Conservation (phyloP, 768 basidiomycete species). For the Russula emetica region DNA sequence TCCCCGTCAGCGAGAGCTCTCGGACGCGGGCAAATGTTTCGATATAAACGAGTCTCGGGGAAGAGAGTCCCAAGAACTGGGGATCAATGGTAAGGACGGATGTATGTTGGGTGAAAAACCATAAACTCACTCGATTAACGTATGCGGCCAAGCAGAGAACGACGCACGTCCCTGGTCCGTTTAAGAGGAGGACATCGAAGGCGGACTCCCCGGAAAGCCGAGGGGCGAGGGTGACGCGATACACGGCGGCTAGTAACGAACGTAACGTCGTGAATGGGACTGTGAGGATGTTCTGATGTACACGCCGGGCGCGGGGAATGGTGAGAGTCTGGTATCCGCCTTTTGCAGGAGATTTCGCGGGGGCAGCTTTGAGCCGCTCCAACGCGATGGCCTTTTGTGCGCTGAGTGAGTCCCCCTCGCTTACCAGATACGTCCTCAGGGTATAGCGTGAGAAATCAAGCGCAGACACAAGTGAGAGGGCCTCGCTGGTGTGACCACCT, state of each 20-base stretch:
- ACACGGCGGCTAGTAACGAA: slow-evolving; percentile 60
- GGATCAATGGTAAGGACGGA: slow-evolving; percentile 10
- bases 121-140: slow-evolving; percentile 58
- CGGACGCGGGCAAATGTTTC: slow-evolving; percentile 91
- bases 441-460: slow-evolving; percentile 73
- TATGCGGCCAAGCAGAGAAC: slow-evolving; percentile 67
- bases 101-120: slow-evolving; percentile 2
- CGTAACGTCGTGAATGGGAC: slow-evolving; percentile 59
- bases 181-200: slow-evolving; percentile 78
- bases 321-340: slow-evolving; percentile 48
- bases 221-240: slow-evolving; percentile 55
- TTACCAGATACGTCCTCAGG: slow-evolving; percentile 75
- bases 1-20: slow-evolving; percentile 79
- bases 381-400: slow-evolving; percentile 60
- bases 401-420: slow-evolving; percentile 78
- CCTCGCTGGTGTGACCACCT: slow-evolving; percentile 96
- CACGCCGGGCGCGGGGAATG: slow-evolving; percentile 83
- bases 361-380: slow-evolving; percentile 45
- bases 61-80: slow-evolving; percentile 70
- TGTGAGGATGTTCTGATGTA: slow-evolving; percentile 75
- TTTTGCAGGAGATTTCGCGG: slow-evolving; percentile 22
- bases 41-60: slow-evolving; percentile 77
- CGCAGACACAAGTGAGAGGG: slow-evolving; percentile 62
- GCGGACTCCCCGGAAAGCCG: slow-evolving; percentile 35
- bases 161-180: slow-evolving; percentile 94